Percentiles rank a stretch among this genome's conserved stretches.
Evolutionary conservation across 208 protist genomes (phyloP).

Genomic region (Blechomonas ayalai): DNA sequence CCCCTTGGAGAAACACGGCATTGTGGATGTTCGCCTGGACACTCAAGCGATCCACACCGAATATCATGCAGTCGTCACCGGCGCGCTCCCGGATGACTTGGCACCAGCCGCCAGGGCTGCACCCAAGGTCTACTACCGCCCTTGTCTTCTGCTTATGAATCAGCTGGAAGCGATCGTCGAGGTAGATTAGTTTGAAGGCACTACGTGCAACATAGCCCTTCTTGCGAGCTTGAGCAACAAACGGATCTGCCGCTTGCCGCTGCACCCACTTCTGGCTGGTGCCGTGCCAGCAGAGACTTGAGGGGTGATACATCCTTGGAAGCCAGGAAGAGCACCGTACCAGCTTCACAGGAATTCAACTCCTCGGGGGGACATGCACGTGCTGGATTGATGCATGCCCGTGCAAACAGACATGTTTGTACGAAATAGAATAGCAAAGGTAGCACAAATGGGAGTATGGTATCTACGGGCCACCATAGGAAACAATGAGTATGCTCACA

Average conservation of each 20-base stretch:
- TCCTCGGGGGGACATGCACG: no score
- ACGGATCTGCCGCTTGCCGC: constrained; percentile 50
- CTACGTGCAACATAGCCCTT: constrained; percentile 74
- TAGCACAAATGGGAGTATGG: background rate
- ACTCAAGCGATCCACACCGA: constrained; percentile 60
- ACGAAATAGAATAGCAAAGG: constrained; percentile 2
- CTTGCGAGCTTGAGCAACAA: constrained; percentile 49
- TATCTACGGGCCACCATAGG: no score
- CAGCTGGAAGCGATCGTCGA: constrained; percentile 63
- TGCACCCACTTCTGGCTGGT: constrained; percentile 49
- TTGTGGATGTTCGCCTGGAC: constrained; percentile 41
- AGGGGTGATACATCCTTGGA: background rate
- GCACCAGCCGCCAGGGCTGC: constrained; percentile 81
- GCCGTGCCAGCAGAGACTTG: background rate
- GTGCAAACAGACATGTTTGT: background rate
- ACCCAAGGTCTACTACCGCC: constrained; percentile 70
- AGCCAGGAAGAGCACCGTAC: background rate
- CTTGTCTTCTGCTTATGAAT: constrained; percentile 32
- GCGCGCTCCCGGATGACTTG: constrained; percentile 71
- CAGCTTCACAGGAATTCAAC: background rate
- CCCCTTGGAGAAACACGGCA: constrained; percentile 60
- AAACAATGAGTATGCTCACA: no score
- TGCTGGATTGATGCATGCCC: no score
- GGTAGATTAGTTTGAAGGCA: constrained; percentile 65
- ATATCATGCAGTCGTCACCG: constrained; percentile 50